A percentile compares a stretch with the other conserved stretches of the same genome.
phyloP scores from a whole-genome alignment of 140 eudicot genomes.

The Flaveria floridana region DNA sequence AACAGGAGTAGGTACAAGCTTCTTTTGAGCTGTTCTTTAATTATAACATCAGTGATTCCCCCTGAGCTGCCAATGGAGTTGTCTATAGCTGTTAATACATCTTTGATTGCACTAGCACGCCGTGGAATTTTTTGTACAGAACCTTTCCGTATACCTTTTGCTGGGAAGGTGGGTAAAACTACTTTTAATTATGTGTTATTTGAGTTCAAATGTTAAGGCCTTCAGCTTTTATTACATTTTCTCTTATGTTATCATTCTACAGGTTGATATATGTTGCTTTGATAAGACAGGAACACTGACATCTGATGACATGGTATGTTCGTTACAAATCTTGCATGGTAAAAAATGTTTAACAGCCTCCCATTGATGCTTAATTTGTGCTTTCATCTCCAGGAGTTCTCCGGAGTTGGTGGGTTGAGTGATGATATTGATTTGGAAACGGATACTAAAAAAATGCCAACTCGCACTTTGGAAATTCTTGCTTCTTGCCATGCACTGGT shows the following conservation, averaged over 20 bases:
- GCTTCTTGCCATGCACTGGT: constrained; percentile 99
- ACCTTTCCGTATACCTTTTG: constrained; percentile 97
- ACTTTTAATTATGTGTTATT: constrained; percentile 5
- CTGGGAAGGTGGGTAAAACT: constrained; percentile 76
- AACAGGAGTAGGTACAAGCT: constrained; percentile 95
- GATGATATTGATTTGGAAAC: constrained; percentile 62
- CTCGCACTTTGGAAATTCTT: constrained; percentile 81
- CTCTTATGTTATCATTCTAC: constrained; percentile 22
- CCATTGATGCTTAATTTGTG: constrained; percentile 11
- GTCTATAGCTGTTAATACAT: constrained; percentile 96
- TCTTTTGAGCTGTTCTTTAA: constrained; percentile 84
- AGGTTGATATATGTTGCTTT: constrained; percentile 99
- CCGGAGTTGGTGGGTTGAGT: constrained; percentile 91
- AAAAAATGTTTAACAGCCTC: not conserved
- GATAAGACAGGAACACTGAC: constrained; percentile 97
- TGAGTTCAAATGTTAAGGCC: not conserved
- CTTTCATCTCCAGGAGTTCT: constrained; percentile 58
- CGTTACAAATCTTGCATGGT: constrained; percentile 20
- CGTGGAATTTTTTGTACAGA: constrained; percentile 92
- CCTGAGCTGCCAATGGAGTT: constrained; percentile 99
- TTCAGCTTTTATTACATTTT: not conserved
- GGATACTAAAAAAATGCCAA: constrained; percentile 68
- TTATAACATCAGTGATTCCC: constrained; percentile 92
- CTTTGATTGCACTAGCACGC: constrained; percentile 86
- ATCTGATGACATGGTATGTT: constrained; percentile 95